These are phyloP conservation scores for Nicotiana paniculata DNA, from an alignment of 257 asterid species.

Conservation along the genomic window DNA sequence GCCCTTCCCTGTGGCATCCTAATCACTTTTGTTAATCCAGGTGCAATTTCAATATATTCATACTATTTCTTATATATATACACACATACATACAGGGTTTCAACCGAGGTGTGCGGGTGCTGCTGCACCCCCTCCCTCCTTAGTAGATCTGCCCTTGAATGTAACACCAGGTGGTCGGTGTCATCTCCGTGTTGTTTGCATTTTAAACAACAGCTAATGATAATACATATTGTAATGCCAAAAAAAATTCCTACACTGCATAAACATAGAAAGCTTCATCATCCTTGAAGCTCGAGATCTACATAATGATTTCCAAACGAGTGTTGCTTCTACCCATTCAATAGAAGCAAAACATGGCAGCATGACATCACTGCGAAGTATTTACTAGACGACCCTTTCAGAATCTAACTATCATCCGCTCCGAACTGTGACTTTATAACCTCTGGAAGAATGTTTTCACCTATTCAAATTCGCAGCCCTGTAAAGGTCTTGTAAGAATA, in stretches of 20 bases:
- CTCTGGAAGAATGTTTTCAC: slow-evolving; percentile 1
- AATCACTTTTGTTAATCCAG: too few relatives aligned
- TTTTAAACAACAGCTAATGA: background rate
- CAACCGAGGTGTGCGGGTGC: too few relatives aligned
- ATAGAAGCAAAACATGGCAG: background rate
- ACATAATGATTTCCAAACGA: background rate
- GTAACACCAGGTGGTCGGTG: background rate
- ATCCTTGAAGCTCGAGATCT: slow-evolving; percentile 1
- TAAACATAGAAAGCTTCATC: background rate
- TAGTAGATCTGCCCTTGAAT: background rate
- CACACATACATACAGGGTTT: too few relatives aligned
- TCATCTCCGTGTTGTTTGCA: background rate
- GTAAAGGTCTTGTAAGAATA: background rate
- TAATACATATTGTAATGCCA: background rate
- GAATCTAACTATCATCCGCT: background rate
- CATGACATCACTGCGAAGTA: background rate
- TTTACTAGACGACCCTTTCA: background rate
- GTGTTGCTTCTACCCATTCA: background rate
- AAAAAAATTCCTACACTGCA: background rate
- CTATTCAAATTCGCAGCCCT: background rate
- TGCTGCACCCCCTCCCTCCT: too few relatives aligned
- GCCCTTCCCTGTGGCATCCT: too few relatives aligned
- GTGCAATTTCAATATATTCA: too few relatives aligned
- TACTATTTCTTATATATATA: too few relatives aligned
- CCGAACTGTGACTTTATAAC: background rate